Evolutionary conservation across 202 grass and related monocot genomes (phyloP), one percentile per base, ranked within the genome.

Genomic region (Schoenoplectus tabernaemontani): DNA sequence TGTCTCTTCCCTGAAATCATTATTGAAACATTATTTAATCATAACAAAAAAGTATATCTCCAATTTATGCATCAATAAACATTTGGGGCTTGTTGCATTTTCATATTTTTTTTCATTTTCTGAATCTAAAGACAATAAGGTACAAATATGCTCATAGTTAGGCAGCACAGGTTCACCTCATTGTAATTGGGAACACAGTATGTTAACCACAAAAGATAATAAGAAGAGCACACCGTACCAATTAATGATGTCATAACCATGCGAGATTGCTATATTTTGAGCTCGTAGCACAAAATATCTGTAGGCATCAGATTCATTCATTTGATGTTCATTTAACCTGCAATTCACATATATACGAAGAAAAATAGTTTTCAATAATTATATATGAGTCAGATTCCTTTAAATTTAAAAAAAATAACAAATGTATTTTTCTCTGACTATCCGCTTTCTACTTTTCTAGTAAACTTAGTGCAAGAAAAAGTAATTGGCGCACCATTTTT

Each of bases 181-280:
- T 34, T 17, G 19, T 7, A 76, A 34, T 34, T 59, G 33, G 11
- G 12, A 78, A 13, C 48, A 22, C 7, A 76, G 10, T 65, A 32
- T 70, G 26, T 17, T 75, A 48, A 71, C 38, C n/a, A 3, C 17
- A 2, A 68, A 69, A 44, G 4, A 71, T 38, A 50, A 33, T 26
- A 15, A 37, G 24, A 56, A 61, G 16, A 26, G 41, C 9, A 4
- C 11, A 72, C 47, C 54, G 26, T 90, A 97, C 94, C 91, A 97
- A 65, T 93, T 97, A 82, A 97, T 84, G 28, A 90, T 33, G 34
- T 97, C 81, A 26, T 93, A 97, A 64, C 94, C 94, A 81, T 93
- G 91, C 64, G 91, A 91, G 77, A 93, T 65, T 81, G 94, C 94
- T 88, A 93, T 92, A 73, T 93, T 85, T 93, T 97, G 94, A 50